Base-by-base conservation (phyloP, 768 basidiomycete species). In the Daedaleopsis nitida region DNA sequence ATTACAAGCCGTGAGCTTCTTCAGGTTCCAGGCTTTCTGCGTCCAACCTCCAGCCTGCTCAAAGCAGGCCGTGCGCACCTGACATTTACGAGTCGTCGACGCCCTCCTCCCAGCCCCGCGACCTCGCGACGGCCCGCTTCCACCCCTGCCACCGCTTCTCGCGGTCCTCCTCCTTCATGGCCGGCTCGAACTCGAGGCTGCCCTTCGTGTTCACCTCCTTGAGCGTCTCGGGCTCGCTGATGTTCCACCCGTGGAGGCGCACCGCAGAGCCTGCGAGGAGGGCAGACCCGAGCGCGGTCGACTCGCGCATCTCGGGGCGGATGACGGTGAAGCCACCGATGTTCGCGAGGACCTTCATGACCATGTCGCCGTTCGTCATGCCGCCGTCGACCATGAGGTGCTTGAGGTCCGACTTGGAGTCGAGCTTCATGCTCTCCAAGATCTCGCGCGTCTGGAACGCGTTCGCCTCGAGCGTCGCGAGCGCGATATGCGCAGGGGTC, bases 261-360 rank as follows among this genome's bases (percentile, higher is more conserved):
- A 98, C 82, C 2, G 97, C 94, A 39, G 91, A 84, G 27, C 92
- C 97, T 16, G 97, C 97, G 34, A 97, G 86, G 57, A 99, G 78
- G 23, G 97, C 97, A 10, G 95, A 93, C 19, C 97, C 97, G 52
- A 99, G 81, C 2, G 97, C 97, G 16, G 97, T 99, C 2, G 93
- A 96, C 93, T 99, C 97, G 72, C 96, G 80, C 97, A 99, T 99
- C 70, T 93, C 88, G 12, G 96, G 97, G 57, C 97, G 82, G 60
- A 96, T 79, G 64, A 99, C 92, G 32, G 85, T 86, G 76, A 97
- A 96, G 14, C 96, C 96, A 34, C 95, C 94, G 45, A 96, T 79
- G 72, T 97, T 90, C 4, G 92, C 92, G 61, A 96, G 81, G 50
- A 96, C 78, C 68, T 83, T 80, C 94, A 96, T 93, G 58, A 88